Conservation (phyloP, 192 early-diverging fungal genomes). For the Helicostylum pulchrum region DNA sequence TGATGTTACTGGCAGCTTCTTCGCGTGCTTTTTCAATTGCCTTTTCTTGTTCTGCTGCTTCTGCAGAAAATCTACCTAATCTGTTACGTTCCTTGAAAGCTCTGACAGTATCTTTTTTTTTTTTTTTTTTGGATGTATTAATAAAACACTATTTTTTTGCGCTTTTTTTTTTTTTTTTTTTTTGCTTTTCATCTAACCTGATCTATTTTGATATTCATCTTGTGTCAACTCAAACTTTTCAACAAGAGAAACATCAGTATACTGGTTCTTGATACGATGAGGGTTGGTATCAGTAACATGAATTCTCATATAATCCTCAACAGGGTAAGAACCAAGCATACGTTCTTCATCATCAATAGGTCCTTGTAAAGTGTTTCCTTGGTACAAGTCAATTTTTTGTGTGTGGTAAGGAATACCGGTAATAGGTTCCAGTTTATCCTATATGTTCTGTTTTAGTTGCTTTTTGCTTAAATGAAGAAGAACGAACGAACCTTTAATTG, state of each 20-base stretch:
- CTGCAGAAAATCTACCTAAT: slow-evolving; percentile 80
- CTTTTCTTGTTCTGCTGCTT: slow-evolving; percentile 37
- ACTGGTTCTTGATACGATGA: slow-evolving; percentile 62
- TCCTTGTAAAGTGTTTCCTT: slow-evolving; percentile 48
- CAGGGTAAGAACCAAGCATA: slow-evolving; percentile 86
- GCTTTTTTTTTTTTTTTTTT: not conserved
- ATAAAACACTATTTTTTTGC: no score
- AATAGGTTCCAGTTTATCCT: slow-evolving; percentile 85
- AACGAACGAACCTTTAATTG: slow-evolving; percentile 62
- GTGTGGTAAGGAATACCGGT: slow-evolving; percentile 77
- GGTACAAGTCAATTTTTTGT: slow-evolving; percentile 63
- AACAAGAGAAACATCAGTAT: slow-evolving; percentile 84
- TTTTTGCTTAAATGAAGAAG: no score
- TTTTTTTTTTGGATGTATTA: not conserved
- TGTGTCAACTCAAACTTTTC: slow-evolving; percentile 92
- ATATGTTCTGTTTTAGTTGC: not conserved
- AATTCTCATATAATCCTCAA: slow-evolving; percentile 79
- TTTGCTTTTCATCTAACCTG: slow-evolving; percentile 57
- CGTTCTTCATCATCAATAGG: slow-evolving; percentile 54
- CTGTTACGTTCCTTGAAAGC: slow-evolving; percentile 89
- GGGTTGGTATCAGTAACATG: slow-evolving; percentile 73
- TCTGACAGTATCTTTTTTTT: slow-evolving; percentile 68
- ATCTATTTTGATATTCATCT: slow-evolving; percentile 80
- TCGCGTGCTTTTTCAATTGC: slow-evolving; percentile 21
- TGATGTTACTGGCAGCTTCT: slow-evolving; percentile 63